Base-by-base conservation (phyloP, 306 rosid genomes). In the Quillaja saponaria region DNA sequence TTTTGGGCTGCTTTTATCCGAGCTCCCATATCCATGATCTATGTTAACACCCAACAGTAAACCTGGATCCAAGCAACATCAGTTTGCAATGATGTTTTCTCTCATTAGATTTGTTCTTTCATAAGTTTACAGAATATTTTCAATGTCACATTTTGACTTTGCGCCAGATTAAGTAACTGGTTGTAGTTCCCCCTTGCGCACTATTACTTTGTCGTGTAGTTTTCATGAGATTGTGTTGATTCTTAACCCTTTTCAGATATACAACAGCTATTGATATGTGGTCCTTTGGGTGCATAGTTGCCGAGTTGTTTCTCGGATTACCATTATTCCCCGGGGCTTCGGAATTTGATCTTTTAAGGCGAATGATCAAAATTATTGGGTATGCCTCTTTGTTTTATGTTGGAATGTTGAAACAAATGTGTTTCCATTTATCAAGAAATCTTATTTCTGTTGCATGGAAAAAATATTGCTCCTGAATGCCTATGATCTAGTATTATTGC, bases 261-360 rank as follows among this genome's bases (percentile, higher is more conserved):
- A 80, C 91, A 34, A 87, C 99, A n/a, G 94, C 95, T 51, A 94
- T 94, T 49, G 99, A 94, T 78, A 94, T 94, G 99, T 94, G 99
- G 99, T 94, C 99, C 80, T 94, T 94, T 78, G 99, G 99, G 70
- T 94, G 99, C 85, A 94, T 94, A 67, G 96, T 94, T 71, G 99
- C 99, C 5, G 99, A 94, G 76, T 75, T 94, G 82, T 94, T 94
- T 75, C 88, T 89, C 42, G 99, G 99, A 39, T 80, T 94, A 75
- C 99, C 99, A 35, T 79, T 94, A 71, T 94, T 94, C 69, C 99
- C 99, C 2, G 99, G 99, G 66, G 95, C 99, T 75, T 94, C 99
- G 19, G 99, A 94, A 72, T 94, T 89, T 69, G 99, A 94, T 82
- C 95, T 94, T 48, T 69, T 85, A 58, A 77, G 84, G 80, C 81